Base-by-base conservation (phyloP, 768 basidiomycete species). In the Stropharia rugosoannulata region DNA sequence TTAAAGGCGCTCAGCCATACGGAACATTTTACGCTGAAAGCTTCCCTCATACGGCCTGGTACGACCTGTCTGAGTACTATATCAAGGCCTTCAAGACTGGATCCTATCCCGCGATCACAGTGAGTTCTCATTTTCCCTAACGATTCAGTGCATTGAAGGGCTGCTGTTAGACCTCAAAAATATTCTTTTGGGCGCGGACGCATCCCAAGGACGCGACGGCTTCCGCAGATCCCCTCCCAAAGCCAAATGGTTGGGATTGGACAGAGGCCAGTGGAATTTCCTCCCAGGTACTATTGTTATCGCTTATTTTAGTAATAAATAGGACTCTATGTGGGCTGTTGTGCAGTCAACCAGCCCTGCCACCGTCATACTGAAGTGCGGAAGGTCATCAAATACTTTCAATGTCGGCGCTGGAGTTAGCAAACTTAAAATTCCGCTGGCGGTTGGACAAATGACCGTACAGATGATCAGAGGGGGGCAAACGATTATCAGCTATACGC, bases 71-170 rank as follows among this genome's bases (percentile, higher is more conserved):
- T 38, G 75, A 80, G 51, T 87, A 85, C 66, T 88, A 86, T 62
- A 83, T 87, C 52, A 72, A 71, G 13, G 85, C 84, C 0, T 90
- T 82, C 77, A 86, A 87, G 70, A 86, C 82, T 3, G 87, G 87
- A 4, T 62, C 62, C 0, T 87, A 82, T 56, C 86, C 86, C 3
- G 62, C 75, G 6, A 81, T 88, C 58, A 79, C 76, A 1, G 77
- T 82, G 58, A 65, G 84, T 67, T 64, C 55, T 57, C 72, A 27
- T 19, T 43, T 71, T 68, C 56, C 72, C 49, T 12, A 4, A 29
- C 25, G 9, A n/a, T 7, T 46, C 45, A 35, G 29, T 16, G 13
- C 29, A 13, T 9, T 35, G 8, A 35, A 13, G 22, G 11, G 10
- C 25, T 49, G 12, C 47, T 52, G 49, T 55, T 59, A 81, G 79